Evolutionary conservation across 2,329 filamentous ascomycete genomes (phyloP).

Genomic region (Botryotinia calthae): DNA sequence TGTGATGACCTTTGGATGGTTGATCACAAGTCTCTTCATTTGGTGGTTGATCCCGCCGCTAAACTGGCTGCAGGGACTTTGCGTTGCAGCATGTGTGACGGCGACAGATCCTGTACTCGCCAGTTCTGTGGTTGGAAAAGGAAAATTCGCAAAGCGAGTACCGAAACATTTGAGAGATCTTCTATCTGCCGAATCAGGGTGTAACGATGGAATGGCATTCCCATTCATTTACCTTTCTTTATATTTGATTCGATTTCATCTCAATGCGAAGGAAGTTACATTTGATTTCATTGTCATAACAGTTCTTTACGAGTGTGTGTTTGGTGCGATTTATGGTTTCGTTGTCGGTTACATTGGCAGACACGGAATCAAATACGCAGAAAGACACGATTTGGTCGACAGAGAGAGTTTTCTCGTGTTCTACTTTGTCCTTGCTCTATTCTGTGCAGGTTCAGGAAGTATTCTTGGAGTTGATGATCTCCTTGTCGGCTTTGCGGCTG

Average conservation of each 20-base stretch:
- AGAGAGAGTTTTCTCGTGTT: constrained; percentile 97
- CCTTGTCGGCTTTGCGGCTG: constrained; percentile 88
- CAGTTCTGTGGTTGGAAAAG: constrained; percentile 96
- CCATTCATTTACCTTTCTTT: constrained; percentile 92
- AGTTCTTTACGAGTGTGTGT: constrained; percentile 92
- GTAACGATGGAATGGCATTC: constrained; percentile 99
- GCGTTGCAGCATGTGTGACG: constrained; percentile 88
- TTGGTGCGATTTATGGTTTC: constrained; percentile 87
- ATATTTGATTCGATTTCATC: constrained; percentile 82
- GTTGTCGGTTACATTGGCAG: constrained; percentile 83
- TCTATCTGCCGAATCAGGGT: constrained; percentile 93
- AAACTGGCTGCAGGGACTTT: constrained; percentile 85
- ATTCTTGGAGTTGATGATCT: constrained; percentile 90
- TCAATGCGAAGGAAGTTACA: constrained; percentile 64
- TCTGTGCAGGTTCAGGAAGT: constrained; percentile 87
- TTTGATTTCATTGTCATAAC: constrained; percentile 88
- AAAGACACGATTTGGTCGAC: constrained; percentile 83
- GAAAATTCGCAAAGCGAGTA: constrained; percentile 96
- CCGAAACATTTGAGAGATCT: constrained; percentile 96
- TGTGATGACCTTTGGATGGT: constrained; percentile 97
- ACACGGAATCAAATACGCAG: constrained; percentile 84
- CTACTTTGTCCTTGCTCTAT: constrained; percentile 94
- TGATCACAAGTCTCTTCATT: constrained; percentile 87
- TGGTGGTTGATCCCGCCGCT: constrained; percentile 83
- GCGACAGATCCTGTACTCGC: constrained; percentile 96